A percentile compares a stretch with the other conserved stretches of the same genome.
Conservation (phyloP, 129 eudicot species). For the Heracleum sosnowskyi region DNA sequence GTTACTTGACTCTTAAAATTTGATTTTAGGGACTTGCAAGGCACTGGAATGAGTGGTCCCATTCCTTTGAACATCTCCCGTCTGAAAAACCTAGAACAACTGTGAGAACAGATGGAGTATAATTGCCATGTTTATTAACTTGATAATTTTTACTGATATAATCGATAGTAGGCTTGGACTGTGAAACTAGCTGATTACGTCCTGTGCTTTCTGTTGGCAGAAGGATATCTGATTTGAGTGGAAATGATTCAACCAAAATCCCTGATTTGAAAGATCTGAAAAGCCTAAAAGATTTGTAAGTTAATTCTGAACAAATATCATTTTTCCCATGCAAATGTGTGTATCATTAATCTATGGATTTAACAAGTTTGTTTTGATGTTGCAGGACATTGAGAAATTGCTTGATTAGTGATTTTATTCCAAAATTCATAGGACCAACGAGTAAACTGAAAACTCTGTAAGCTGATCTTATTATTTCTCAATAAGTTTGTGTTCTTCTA, state of each 20-base stretch:
- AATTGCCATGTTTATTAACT: not conserved
- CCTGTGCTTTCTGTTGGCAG: constrained; percentile 14
- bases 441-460: constrained; percentile 19
- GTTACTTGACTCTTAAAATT: not conserved
- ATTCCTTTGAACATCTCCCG: constrained; percentile 33
- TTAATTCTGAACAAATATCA: no score
- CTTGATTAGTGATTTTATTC: constrained; percentile 36
- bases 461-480: constrained; percentile 3
- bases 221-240: constrained; percentile 34
- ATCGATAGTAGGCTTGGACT: not conserved
- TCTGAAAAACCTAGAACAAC: constrained; percentile 20
- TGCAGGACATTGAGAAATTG: constrained; percentile 48
- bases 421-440: constrained; percentile 25
- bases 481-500: no score
- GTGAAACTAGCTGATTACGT: not conserved
- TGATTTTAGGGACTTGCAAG: constrained; percentile 42
- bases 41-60: constrained; percentile 42
- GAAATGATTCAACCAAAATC: constrained; percentile 17
- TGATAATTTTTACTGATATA: not conserved
- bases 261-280: constrained; percentile 22
- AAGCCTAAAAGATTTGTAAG: constrained; percentile 23
- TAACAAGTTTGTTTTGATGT: not conserved
- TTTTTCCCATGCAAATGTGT: no score
- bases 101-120: constrained; percentile 26
- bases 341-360: no score